Conservation (phyloP, 148 eudicot genomes). For the Vaccinium vitisidaea region DNA sequence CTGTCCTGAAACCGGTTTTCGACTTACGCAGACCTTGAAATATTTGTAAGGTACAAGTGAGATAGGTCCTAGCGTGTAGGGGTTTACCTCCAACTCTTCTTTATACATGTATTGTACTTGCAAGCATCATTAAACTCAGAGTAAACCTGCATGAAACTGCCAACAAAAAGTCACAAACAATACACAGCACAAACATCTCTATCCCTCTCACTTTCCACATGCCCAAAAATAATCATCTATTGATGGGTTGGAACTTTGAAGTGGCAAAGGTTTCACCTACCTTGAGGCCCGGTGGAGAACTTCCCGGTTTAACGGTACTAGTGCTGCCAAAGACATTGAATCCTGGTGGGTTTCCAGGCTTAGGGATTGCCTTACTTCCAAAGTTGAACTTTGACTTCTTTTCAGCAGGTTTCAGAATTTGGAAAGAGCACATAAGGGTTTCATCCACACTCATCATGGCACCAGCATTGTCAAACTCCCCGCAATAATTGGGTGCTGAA, state of each 20-base stretch:
- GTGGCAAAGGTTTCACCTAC: not conserved
- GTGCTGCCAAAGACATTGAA: slow-evolving; percentile 11
- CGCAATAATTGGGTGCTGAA: slow-evolving; percentile 8
- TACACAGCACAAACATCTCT: not conserved
- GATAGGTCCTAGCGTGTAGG: not conserved
- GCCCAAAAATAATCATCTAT: not conserved
- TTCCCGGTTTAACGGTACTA: slow-evolving; percentile 9
- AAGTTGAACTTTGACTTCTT: slow-evolving; percentile 50
- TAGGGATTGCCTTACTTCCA: slow-evolving; percentile 43
- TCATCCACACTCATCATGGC: slow-evolving; percentile 68
- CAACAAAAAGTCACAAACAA: not conserved
- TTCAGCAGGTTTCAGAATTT: slow-evolving; percentile 60
- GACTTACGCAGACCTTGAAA: too few species aligned
- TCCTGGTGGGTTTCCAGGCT: slow-evolving; percentile 25
- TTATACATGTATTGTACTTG: not conserved
- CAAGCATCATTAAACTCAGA: not conserved
- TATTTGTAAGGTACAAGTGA: too few species aligned
- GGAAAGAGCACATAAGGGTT: slow-evolving; percentile 63
- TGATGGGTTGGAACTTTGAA: not conserved
- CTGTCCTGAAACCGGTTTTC: too few species aligned
- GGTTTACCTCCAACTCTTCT: not conserved
- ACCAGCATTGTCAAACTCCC: slow-evolving; percentile 56
- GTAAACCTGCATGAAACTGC: not conserved
- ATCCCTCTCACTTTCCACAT: not conserved
- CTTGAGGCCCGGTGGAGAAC: slow-evolving; percentile 9